phyloP scores from a whole-genome alignment of 73 alveolate genomes.

The Blepharisma japonicum region DNA sequence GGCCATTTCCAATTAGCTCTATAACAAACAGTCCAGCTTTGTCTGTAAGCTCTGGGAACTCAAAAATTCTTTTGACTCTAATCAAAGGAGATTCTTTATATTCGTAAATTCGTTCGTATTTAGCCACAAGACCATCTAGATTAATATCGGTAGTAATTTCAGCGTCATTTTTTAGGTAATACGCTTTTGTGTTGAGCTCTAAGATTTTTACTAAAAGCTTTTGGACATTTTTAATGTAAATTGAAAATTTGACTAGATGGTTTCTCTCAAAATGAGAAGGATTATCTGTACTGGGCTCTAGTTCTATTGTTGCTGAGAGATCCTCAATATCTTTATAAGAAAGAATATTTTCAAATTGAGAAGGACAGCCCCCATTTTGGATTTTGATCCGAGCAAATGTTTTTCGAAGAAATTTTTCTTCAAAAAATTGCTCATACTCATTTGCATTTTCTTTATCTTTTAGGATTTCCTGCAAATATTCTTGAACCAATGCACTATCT shows the following conservation, averaged over 20 bases:
- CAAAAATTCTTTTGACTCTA: conserved; percentile 21
- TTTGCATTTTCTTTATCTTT: not conserved
- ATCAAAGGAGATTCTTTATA: conserved; percentile 30
- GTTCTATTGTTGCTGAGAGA: not conserved
- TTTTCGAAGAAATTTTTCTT: not conserved
- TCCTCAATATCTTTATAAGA: not conserved
- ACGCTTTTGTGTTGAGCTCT: conserved; percentile 80
- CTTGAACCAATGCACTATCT: not conserved
- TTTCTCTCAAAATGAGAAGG: not conserved
- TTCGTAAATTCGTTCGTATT: conserved; percentile 14
- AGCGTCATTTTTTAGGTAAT: conserved; percentile 52
- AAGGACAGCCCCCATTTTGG: not conserved
- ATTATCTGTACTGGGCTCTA: not conserved
- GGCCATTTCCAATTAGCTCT: conserved; percentile 88
- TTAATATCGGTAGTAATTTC: conserved; percentile 38
- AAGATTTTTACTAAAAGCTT: conserved; percentile 68
- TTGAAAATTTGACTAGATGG: conserved; percentile 44
- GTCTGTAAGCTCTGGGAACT: conserved; percentile 28
- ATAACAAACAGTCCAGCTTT: conserved; percentile 71
- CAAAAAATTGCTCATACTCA: not conserved
- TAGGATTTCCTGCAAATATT: not conserved
- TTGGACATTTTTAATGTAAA: conserved; percentile 76
- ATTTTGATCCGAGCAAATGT: conserved; percentile 3
- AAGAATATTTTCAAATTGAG: not conserved
- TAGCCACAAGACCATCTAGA: conserved; percentile 44